These are phyloP conservation scores for Picea glauca DNA, from an alignment of 75 land plant genomes.

Conservation along the genomic window DNA sequence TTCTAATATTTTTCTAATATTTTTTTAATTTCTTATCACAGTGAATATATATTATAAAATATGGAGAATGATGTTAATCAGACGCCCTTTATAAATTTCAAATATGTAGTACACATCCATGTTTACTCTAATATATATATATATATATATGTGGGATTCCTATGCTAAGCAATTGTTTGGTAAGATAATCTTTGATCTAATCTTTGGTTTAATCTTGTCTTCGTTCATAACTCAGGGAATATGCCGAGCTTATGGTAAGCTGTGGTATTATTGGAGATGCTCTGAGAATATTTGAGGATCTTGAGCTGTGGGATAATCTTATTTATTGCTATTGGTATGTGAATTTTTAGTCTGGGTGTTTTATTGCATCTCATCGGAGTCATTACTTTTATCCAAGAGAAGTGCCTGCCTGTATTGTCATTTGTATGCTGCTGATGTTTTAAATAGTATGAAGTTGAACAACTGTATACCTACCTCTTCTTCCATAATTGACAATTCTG, in stretches of 20 bases:
- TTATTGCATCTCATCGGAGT: neutral
- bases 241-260: slow-evolving; percentile 77
- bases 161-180: too few species aligned
- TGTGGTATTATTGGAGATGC: slow-evolving; percentile 93
- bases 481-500: too few species aligned
- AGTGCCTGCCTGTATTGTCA: too few species aligned
- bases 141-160: too few species aligned
- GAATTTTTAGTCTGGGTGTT: neutral
- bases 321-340: slow-evolving; percentile 82
- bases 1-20: neutral
- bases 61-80: neutral
- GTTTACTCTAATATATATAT: too few species aligned
- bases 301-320: slow-evolving; percentile 93
- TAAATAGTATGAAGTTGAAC: too few species aligned
- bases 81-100: neutral
- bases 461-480: too few species aligned
- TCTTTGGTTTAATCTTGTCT: neutral
- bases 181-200: neutral
- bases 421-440: too few species aligned
- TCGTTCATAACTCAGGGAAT: slow-evolving; percentile 40
- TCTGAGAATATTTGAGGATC: slow-evolving; percentile 79
- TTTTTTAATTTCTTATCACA: neutral
- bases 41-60: neutral
- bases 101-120: neutral
- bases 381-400: neutral